Conservation (phyloP, 176 grass and related monocot genomes). For the Musa beccarii region DNA sequence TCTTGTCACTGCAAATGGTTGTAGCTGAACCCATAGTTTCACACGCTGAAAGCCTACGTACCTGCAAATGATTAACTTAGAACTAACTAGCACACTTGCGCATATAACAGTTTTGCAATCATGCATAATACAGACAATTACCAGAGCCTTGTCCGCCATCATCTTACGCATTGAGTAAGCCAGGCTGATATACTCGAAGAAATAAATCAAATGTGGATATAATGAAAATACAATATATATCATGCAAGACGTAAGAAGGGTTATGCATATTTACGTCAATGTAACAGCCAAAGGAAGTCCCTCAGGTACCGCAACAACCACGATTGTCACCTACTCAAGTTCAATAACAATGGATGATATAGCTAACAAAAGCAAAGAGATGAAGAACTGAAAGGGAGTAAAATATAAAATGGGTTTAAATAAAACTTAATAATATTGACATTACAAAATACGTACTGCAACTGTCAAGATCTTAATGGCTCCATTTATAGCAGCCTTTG, state of each 20-base stretch:
- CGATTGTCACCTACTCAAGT: constrained; percentile 70
- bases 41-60: constrained; percentile 87
- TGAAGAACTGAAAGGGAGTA: constrained; percentile 10
- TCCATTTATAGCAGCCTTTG: constrained; percentile 47
- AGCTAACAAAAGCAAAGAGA: background rate
- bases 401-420: constrained; percentile 9
- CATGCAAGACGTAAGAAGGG: background rate
- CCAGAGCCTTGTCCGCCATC: constrained; percentile 95
- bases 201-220: constrained; percentile 7
- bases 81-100: background rate
- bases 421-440: constrained; percentile 6
- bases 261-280: constrained; percentile 57
- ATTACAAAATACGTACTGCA: constrained; percentile 43
- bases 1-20: constrained; percentile 98
- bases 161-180: constrained; percentile 96
- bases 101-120: background rate
- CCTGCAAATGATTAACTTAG: constrained; percentile 31
- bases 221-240: background rate
- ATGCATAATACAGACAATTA: constrained; percentile 9
- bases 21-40: constrained; percentile 99
- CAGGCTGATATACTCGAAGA: constrained; percentile 36
- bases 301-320: constrained; percentile 90
- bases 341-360: background rate
- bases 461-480: constrained; percentile 82
- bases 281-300: constrained; percentile 94